Evolutionary conservation across 1,284 basidiomycete species (phyloP).

Genomic region (Leucoagaricus sp.): DNA sequence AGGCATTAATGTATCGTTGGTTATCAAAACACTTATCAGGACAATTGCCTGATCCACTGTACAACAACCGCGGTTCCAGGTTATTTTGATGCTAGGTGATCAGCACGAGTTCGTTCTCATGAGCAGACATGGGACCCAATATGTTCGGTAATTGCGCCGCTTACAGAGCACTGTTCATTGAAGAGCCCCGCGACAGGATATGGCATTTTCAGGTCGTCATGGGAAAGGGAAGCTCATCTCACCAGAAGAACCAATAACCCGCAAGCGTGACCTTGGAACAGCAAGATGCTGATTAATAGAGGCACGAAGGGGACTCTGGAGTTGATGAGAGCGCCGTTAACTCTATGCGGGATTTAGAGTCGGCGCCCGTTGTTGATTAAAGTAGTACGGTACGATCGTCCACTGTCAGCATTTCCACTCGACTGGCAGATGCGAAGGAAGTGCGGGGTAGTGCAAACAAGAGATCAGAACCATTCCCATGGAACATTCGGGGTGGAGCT

Average conservation of each 20-base stretch:
- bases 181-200: neutral
- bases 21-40: neutral
- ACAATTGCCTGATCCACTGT: neutral
- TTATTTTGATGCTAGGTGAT: neutral
- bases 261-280: too few relatives aligned
- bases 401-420: neutral
- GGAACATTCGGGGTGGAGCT: conserved; percentile 8
- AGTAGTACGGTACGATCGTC: neutral
- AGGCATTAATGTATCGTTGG: neutral
- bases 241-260: neutral
- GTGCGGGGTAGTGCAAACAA: conserved; percentile 1
- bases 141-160: neutral
- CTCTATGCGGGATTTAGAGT: too few relatives aligned
- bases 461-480: neutral
- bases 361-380: too few relatives aligned
- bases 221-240: conserved; percentile 3
- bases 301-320: too few relatives aligned
- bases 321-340: too few relatives aligned
- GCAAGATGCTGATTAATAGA: neutral
- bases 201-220: neutral
- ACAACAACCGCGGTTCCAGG: neutral
- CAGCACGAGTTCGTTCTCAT: conserved; percentile 6
- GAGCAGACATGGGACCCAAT: neutral
- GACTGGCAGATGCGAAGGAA: conserved; percentile 3
- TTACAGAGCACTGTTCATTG: neutral